phyloP scores from a whole-genome alignment of 352 stramenopile species.

The Pythium grandisporangium region DNA sequence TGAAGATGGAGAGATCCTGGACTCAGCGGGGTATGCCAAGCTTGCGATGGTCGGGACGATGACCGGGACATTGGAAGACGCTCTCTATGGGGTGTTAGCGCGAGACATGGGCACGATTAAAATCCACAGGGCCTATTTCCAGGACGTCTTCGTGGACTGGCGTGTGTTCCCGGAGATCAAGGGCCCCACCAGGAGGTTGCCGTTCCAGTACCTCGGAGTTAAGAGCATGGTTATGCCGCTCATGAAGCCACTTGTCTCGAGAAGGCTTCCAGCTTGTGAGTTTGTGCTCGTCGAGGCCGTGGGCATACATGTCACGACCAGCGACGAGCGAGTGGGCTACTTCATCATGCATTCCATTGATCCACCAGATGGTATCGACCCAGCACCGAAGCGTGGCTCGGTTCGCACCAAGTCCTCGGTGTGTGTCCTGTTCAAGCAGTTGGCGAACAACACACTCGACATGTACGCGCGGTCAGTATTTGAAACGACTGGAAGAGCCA shows the following conservation, averaged over 20 bases:
- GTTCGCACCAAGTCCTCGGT: conserved; percentile 3
- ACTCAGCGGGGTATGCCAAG: too few species aligned
- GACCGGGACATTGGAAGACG: conserved; percentile 15
- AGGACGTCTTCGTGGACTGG: conserved; percentile 38
- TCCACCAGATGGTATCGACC: conserved; percentile 5
- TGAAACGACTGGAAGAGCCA: conserved; percentile 9
- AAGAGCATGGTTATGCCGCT: conserved; percentile 16
- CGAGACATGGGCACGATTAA: conserved; percentile 39
- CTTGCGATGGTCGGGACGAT: conserved; percentile 18
- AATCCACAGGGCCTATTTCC: conserved; percentile 37
- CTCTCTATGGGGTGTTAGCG: conserved; percentile 30
- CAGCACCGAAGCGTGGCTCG: conserved; percentile 6
- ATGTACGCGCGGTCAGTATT: conserved; percentile 18
- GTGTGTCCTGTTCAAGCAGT: conserved; percentile 6
- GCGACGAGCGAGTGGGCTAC: conserved; percentile 23
- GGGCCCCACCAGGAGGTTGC: conserved; percentile 15
- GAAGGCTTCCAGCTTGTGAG: conserved; percentile 22
- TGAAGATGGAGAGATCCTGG: too few species aligned
- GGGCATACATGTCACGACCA: conserved; percentile 16
- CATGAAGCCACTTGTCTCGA: neutral
- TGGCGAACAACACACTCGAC: conserved; percentile 13
- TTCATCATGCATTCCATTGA: conserved; percentile 27
- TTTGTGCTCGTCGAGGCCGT: conserved; percentile 37
- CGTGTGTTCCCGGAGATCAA: conserved; percentile 38
- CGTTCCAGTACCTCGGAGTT: conserved; percentile 15